Base-by-base conservation (phyloP, 371 early-diverging fungal genomes). In the Dichotomocladium elegans region DNA sequence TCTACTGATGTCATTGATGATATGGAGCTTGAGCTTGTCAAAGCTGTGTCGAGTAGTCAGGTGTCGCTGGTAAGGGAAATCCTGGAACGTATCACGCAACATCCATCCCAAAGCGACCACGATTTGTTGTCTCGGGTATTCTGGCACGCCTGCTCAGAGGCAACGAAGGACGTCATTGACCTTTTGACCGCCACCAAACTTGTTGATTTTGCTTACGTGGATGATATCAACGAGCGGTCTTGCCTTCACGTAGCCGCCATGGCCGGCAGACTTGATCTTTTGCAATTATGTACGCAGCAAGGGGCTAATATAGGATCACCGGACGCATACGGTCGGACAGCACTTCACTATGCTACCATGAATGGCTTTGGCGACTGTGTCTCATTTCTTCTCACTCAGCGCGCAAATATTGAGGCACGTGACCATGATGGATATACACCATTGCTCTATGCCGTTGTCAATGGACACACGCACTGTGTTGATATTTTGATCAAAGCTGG, bases 291-390 rank as follows among this genome's bases (percentile, higher is more conserved):
- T 41, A 74, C 89, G 14, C 61, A 82, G 27, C 67, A 78, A 28
- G 82, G 81, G 8, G 87, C 82, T 12, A 80, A 72, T 35, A 74
- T 86, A 3, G 81, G 89, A 33, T 78, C 74, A 19, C 66, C 74
- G 5, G 97, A 98, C 66, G 86, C 91, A 28, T 96, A 96, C 63
- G 94, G 91, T 29, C 72, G 95, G 48, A 84, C 83, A 5, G 90
- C 96, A 0, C 61, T 95, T 27, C 97, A 96, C 68, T 98, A 98
- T 62, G 89, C 90, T 0, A 86, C 94, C 6, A 91, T 95, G 90
- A 86, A 92, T 50, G 97, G 95, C 5, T 83, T 87, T 52, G 63
- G 65, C 28, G 87, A 87, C 5, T 87, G 88, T 34, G 79, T 90
- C 5, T 70, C 70, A 21, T 87, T 78, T 44, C 66, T 98, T 19